Base-by-base conservation (phyloP, 2,329 filamentous ascomycete genomes). In the Colletotrichum kahawae region DNA sequence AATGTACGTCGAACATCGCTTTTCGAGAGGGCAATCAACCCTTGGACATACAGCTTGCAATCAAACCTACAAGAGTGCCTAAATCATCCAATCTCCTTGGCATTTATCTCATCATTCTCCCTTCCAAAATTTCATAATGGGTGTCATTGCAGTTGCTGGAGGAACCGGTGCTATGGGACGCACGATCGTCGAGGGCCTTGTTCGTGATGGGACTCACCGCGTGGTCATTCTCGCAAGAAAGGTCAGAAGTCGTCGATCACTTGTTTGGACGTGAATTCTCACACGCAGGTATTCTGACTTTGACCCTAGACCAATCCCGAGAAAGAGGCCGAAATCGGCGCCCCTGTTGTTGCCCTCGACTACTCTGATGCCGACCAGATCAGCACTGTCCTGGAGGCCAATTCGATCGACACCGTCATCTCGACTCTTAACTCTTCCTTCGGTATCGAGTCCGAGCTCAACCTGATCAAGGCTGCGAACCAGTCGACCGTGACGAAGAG, bases 331-430 rank as follows among this genome's bases (percentile, higher is more conserved):
- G 71, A 78, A 12, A 73, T 82, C 14, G 79, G 78, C 7, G 74
- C 75, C 0, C 78, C 59, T 24, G 77, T 82, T 24, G 18, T 83
- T 7, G 65, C 75, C 0, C 79, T 81, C 13, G 77, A 83, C 77
- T 84, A 83, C 69, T 27, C 43, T 56, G 72, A 79, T 38, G 68
- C 80, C 18, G 70, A 67, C 4, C 68, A 36, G 21, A 7, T 82
- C 10, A 67, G 74, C 48, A 74, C 76, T 24, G 36, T 77, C 2
- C 80, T 84, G 13, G 80, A 81, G 65, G 77, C 80, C 38, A 81
- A 88, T 77, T 82, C 83, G 80, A 77, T 88, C 27, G 80, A 88
- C 54, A 88, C 85, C 1, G 78, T 89, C 60, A 84, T 90, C 38
- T 88, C 85, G 0, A 79, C 84, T 3, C 80, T 89, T 24, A 78